Evolutionary conservation across 345 rosid species (phyloP), one percentile per base, ranked within the genome.

Genomic region (Populus euphratica): DNA sequence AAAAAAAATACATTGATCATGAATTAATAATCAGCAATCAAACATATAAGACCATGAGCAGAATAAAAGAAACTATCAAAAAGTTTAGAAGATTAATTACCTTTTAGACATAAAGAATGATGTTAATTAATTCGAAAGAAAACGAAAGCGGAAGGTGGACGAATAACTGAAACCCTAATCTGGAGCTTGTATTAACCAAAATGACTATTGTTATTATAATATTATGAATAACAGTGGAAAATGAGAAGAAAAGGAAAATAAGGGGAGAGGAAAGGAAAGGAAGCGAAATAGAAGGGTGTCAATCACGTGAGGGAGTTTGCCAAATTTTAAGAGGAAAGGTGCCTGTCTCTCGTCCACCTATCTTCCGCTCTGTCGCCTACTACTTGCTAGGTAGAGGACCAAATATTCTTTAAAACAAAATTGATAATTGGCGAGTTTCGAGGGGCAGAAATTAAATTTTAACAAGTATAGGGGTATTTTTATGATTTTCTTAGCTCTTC

Each of bases 81-180:
- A 20, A 16, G 41, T 21, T 29, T 33, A 65, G 31, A 43, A 20
- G 18, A 39, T 59, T 23, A 43, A 69, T 69, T 25, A 69, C 72
- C 72, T 69, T 41, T 43, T 41, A 11, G 72, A 69, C 72, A 69
- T 69, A 54, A 52, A 65, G 69, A 65, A 29, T 7, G 69, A 8
- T 59, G 0, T 59, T 59, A 65, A 65, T 65, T 31, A 33, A 65
- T 65, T 31, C 18, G 39, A 33, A 33, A 65, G 39, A 31, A 13
- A 31, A 17, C 33, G 29, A 59, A 59, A 65, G 38, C 23, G 39
- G 7, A 49, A 59, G 5, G 29, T 14, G 17, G 21, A 52, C 1
- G 27, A 27, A 23, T 59, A 23, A 23, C 64, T 8, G n/a, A 33
- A 65, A 65, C 39, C 69, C 69, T 65, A 65, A 25, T 25, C 64